Conservation (phyloP, 345 rosid species). For the Raphanus sativus region DNA sequence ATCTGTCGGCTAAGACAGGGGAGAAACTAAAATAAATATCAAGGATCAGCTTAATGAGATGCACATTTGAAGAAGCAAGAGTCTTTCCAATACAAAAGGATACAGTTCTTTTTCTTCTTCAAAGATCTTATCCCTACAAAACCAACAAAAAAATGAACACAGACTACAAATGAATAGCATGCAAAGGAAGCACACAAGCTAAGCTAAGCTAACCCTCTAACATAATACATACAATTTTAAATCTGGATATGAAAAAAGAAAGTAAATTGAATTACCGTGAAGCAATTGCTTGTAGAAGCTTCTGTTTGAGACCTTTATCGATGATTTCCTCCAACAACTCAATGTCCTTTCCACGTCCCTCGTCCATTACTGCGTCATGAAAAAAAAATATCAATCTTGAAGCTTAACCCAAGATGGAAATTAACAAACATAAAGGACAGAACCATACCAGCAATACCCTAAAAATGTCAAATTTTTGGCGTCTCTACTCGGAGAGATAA, state of each 20-base stretch:
- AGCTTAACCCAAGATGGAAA: background rate
- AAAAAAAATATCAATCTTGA: slow-evolving; percentile 13
- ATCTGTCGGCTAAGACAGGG: background rate
- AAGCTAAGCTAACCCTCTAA: slow-evolving; percentile 6
- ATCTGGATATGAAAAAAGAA: background rate
- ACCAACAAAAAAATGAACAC: slow-evolving; percentile 9
- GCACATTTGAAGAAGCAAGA: background rate
- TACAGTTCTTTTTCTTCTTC: slow-evolving; percentile 82
- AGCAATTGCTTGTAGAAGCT: slow-evolving; percentile 64
- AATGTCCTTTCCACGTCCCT: slow-evolving; percentile 51
- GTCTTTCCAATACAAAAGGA: slow-evolving; percentile 46
- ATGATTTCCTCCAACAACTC: slow-evolving; percentile 78
- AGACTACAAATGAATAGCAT: background rate
- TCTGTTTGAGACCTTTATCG: slow-evolving; percentile 77
- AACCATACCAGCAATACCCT: background rate
- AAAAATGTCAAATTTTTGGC: background rate
- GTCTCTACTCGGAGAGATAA: background rate
- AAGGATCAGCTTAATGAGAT: background rate
- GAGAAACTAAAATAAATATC: background rate
- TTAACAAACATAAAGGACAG: background rate
- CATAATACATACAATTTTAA: slow-evolving; percentile 1
- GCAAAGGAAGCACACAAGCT: background rate
- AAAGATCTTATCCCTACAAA: slow-evolving; percentile 86
- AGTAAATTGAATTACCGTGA: slow-evolving; percentile 45
- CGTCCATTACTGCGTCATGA: slow-evolving; percentile 46